phyloP scores from a whole-genome alignment of 2,329 filamentous ascomycete species.

The Neonectria magnoliae region DNA sequence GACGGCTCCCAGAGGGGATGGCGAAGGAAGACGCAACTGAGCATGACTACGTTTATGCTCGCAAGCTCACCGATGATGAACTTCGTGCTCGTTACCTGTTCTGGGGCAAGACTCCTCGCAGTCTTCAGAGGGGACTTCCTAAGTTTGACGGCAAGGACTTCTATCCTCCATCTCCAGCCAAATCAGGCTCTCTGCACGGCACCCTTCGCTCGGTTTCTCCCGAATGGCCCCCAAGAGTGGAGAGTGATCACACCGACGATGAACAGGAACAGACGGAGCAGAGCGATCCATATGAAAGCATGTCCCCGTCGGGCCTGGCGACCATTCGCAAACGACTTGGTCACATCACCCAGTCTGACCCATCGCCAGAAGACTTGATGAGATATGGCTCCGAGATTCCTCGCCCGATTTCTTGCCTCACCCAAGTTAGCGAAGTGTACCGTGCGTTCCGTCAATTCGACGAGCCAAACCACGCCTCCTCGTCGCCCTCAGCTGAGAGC shows the following conservation, averaged over 20 bases:
- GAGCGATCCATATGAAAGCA: slow-evolving; percentile 31
- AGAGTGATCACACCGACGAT: neutral
- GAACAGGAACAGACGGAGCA: slow-evolving; percentile 10
- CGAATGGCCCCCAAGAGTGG: neutral
- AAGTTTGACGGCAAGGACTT: slow-evolving; percentile 74
- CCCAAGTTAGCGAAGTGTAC: slow-evolving; percentile 40
- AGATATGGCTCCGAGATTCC: slow-evolving; percentile 34
- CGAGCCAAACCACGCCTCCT: slow-evolving; percentile 27
- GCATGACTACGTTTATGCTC: slow-evolving; percentile 63
- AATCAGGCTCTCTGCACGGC: slow-evolving; percentile 39
- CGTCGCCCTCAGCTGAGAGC: neutral
- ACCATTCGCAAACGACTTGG: slow-evolving; percentile 39
- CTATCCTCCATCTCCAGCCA: slow-evolving; percentile 66
- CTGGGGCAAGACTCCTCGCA: slow-evolving; percentile 66
- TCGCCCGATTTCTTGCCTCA: slow-evolving; percentile 36
- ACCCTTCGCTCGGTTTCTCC: slow-evolving; percentile 4
- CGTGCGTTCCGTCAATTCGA: slow-evolving; percentile 42
- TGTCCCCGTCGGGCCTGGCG: slow-evolving; percentile 19
- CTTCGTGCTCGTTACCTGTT: slow-evolving; percentile 67
- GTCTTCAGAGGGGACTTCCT: slow-evolving; percentile 63
- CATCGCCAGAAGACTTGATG: slow-evolving; percentile 33
- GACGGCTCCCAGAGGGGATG: slow-evolving; percentile 58
- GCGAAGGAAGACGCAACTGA: slow-evolving; percentile 53
- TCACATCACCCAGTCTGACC: slow-evolving; percentile 48
- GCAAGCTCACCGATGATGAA: slow-evolving; percentile 68